Evolutionary conservation across 495 filamentous ascomycete genomes (phyloP), one percentile per base, ranked within the genome.

Genomic region (Hypoxylon trugodes): DNA sequence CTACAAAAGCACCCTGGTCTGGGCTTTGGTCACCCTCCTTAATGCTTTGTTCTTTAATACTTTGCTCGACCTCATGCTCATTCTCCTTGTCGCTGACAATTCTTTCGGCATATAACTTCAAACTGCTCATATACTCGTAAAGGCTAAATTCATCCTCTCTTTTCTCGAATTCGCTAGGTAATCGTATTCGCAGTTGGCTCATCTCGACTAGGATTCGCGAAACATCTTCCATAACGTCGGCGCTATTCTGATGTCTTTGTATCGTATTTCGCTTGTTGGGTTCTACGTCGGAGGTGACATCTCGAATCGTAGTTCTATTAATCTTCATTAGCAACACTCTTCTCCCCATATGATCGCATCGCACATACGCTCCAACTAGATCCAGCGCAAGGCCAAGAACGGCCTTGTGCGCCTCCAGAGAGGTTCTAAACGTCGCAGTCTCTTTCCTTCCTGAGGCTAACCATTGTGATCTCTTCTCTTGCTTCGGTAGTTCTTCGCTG

Each of bases 381-480:
- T 81, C 78, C 4, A 78, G 68, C 6, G 76, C 76, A 28, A 81
- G 54, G 2, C 75, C 77, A 9, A 81, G 62, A 6, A 70, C 66
- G 22, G 61, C 54, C 59, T 74, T 80, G 66, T 80, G 75, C 9
- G 72, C 71, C 12, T 75, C 68, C 21, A 81, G 45, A 10, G 76
- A 66, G 47, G 68, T 61, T 25, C 75, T 60, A 9, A 79, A 71
- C 9, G 54, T 68, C 13, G 61, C 70, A 18, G 73, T 65, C 32
- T 79, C 75, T n/a, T 60, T 55, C 16, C 74, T 66, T 36, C 70
- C 70, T 8, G 69, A 72, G 0, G 69, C 69, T 13, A 74, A 26
- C 78, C 78, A 81, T 37, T 73, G 71, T 3, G 73, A 65, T 69
- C 69, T 73, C 51, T 78, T 81, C 35, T 80, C 75, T 13, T 68